Conservation (phyloP, 2,329 filamentous ascomycete species). For the Fusarium caatingaense region DNA sequence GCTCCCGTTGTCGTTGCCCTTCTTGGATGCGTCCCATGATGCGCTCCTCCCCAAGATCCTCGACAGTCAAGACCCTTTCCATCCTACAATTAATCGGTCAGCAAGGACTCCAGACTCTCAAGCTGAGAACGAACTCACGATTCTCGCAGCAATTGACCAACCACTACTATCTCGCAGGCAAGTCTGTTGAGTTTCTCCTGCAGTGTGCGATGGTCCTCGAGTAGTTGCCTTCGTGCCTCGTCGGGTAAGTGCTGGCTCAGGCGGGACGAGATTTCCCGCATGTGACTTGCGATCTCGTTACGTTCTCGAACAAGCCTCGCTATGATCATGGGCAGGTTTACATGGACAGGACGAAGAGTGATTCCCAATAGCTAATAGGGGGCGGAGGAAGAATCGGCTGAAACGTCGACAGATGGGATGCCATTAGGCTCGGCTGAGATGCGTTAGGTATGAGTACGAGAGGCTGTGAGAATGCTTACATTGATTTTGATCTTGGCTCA, state of each 20-base stretch:
- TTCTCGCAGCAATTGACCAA: neutral
- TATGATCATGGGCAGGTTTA: no score
- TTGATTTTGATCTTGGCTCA: neutral
- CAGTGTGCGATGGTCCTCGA: neutral
- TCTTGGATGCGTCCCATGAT: neutral
- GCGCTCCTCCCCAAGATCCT: no score
- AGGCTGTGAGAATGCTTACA: neutral
- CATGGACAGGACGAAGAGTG: no score
- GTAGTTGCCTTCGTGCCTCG: rapidly evolving
- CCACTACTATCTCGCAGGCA: neutral
- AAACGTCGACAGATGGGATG: no score
- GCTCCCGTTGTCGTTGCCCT: no score
- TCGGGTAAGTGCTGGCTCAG: neutral
- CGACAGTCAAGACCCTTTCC: no score
- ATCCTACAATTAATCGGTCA: no score
- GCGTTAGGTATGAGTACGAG: neutral
- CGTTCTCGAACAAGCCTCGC: no score
- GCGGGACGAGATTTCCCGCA: neutral
- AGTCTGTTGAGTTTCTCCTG: neutral
- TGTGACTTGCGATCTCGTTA: no score
- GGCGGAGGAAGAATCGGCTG: no score
- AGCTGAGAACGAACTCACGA: neutral
- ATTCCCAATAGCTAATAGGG: no score
- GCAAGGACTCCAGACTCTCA: no score
- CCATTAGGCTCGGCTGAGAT: neutral